Conservation (phyloP, 108 stramenopile genomes). For the Cyclostephanos invisitatus region DNA sequence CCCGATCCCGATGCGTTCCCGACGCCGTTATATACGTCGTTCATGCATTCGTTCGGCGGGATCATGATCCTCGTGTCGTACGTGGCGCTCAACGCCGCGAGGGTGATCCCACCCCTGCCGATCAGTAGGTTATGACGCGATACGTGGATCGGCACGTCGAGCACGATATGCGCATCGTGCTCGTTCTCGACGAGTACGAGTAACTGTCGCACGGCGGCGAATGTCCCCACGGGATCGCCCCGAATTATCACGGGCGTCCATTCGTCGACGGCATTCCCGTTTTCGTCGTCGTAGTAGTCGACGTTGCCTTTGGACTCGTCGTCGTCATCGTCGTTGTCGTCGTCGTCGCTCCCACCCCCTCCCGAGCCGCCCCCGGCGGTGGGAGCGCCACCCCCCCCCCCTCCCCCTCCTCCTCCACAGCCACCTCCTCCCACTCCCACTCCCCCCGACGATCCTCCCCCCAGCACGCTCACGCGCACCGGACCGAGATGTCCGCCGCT, state of each 20-base stretch:
- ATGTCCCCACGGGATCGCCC: slow-evolving; percentile 58
- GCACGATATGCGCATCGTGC: slow-evolving; percentile 34
- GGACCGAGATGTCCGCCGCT: slow-evolving; percentile 28
- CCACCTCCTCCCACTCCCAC: too few species aligned
- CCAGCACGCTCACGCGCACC: slow-evolving; percentile 57
- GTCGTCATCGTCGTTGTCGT: background rate
- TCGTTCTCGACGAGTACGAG: slow-evolving; percentile 27
- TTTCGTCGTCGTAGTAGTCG: slow-evolving; percentile 35
- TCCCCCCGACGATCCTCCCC: slow-evolving; percentile 4
- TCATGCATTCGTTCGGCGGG: slow-evolving; percentile 46
- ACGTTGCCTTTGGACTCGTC: background rate
- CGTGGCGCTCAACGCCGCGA: slow-evolving; percentile 59
- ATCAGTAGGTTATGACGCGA: slow-evolving; percentile 64
- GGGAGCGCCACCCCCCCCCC: background rate
- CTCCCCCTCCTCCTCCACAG: slow-evolving; percentile 6
- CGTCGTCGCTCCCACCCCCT: background rate
- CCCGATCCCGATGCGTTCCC: background rate
- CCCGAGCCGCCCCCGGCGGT: slow-evolving; percentile 14
- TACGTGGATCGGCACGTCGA: slow-evolving; percentile 60
- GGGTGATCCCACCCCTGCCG: slow-evolving; percentile 56
- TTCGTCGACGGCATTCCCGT: slow-evolving; percentile 47
- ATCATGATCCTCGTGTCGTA: slow-evolving; percentile 73
- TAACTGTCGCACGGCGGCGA: slow-evolving; percentile 49
- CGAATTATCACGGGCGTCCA: slow-evolving; percentile 80
- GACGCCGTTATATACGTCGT: background rate